Conservation (phyloP, 2,329 filamentous ascomycete genomes). For the Podosphaera xanthii region DNA sequence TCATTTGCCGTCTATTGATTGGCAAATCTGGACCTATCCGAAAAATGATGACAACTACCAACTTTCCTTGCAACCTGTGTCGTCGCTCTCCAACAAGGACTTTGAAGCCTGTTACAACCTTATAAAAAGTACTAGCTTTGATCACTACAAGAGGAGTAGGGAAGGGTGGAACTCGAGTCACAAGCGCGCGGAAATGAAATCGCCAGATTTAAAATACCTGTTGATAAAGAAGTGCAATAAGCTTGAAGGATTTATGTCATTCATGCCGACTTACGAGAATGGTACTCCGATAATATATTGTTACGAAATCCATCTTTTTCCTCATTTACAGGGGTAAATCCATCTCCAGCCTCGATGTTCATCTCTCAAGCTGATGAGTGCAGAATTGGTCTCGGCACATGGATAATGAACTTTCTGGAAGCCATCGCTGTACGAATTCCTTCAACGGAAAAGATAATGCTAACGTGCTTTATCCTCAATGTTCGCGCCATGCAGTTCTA, state of each 20-base stretch:
- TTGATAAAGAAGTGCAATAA: slow-evolving; percentile 25
- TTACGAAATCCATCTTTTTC: slow-evolving; percentile 52
- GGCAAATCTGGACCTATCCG: slow-evolving; percentile 28
- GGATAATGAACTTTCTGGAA: slow-evolving; percentile 34
- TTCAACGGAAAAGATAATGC: slow-evolving; percentile 42
- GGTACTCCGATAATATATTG: slow-evolving; percentile 46
- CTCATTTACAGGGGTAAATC: slow-evolving; percentile 28
- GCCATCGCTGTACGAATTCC: slow-evolving; percentile 29
- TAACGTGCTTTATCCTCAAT: slow-evolving; percentile 49
- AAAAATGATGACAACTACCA: slow-evolving; percentile 20
- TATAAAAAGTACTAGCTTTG: slow-evolving; percentile 38
- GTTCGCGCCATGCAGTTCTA: slow-evolving; percentile 35
- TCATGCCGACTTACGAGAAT: slow-evolving; percentile 51
- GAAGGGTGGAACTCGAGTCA: slow-evolving; percentile 36
- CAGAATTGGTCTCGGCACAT: slow-evolving; percentile 38
- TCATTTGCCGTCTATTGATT: no score
- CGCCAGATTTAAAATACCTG: slow-evolving; percentile 44
- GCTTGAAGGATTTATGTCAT: slow-evolving; percentile 35
- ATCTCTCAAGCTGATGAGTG: neutral
- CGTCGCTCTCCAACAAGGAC: slow-evolving; percentile 21
- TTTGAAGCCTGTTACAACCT: slow-evolving; percentile 30
- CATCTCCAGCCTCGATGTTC: neutral
- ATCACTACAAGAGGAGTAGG: slow-evolving; percentile 39
- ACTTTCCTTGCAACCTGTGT: slow-evolving; percentile 22
- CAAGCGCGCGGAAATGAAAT: slow-evolving; percentile 47